These are phyloP conservation scores for Septoria linicola DNA, from an alignment of 2,329 filamentous ascomycete genomes.

Conservation along the genomic window DNA sequence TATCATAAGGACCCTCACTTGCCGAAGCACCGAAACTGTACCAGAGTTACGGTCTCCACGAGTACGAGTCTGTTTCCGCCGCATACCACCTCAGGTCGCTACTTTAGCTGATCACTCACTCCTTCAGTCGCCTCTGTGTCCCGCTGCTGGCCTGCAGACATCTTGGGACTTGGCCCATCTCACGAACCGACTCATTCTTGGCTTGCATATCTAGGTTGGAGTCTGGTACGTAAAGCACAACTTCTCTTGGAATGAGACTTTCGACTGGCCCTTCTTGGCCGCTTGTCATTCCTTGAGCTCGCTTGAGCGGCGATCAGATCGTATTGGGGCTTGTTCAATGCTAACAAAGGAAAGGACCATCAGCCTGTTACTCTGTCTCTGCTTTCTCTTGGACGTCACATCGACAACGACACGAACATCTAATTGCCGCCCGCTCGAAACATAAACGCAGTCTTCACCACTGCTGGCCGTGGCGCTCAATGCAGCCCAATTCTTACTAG, in stretches of 20 bases:
- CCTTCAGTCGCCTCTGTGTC: background rate
- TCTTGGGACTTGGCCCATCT: background rate
- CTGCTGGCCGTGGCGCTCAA: background rate
- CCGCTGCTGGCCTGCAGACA: slow-evolving; percentile 10
- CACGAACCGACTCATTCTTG: too few relatives aligned
- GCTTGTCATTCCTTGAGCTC: slow-evolving; percentile 9
- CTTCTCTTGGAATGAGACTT: slow-evolving; percentile 2
- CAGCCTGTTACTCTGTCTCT: too few relatives aligned
- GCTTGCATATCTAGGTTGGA: background rate
- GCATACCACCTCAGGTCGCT: background rate
- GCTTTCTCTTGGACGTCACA: too few relatives aligned
- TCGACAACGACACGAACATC: too few relatives aligned
- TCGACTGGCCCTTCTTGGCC: slow-evolving; percentile 2
- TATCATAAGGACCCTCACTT: background rate
- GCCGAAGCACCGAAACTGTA: slow-evolving; percentile 7
- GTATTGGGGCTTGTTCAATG: background rate
- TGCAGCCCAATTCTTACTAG: slow-evolving; percentile 9
- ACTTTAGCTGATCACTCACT: background rate
- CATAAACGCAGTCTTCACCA: background rate
- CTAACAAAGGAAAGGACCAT: background rate
- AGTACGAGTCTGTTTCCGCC: slow-evolving; percentile 1
- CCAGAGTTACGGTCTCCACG: slow-evolving; percentile 2
- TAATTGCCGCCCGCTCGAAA: too few relatives aligned
- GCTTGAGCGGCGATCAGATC: background rate
- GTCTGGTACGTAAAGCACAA: slow-evolving; percentile 1